phyloP scores from a whole-genome alignment of 352 stramenopile species.

The Phytophthora syringae region DNA sequence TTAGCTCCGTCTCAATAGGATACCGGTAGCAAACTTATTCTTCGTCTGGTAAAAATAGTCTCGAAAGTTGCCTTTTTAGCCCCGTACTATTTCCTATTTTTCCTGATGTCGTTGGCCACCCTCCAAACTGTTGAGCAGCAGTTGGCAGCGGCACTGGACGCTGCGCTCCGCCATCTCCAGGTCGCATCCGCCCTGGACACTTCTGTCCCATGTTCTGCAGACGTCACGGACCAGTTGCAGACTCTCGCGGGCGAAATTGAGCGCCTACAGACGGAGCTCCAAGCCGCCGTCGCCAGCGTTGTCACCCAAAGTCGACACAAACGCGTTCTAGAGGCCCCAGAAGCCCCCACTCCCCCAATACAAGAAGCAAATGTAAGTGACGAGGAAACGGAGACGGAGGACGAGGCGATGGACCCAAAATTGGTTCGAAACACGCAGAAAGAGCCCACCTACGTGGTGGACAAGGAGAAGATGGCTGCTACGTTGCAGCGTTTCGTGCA shows the following conservation, averaged over 20 bases:
- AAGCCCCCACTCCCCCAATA: neutral
- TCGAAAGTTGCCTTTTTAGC: too few species aligned
- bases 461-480: neutral
- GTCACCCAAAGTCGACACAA: neutral
- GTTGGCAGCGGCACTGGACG: neutral
- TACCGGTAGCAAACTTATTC: too few species aligned
- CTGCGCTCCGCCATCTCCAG: neutral
- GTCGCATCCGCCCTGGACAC: neutral
- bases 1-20: too few species aligned
- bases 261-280: neutral
- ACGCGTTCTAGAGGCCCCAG: neutral
- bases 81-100: neutral
- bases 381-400: conserved; percentile 1
- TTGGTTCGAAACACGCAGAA: neutral
- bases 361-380: neutral
- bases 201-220: neutral
- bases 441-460: neutral
- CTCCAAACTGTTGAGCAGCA: neutral
- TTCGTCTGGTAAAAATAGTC: too few species aligned
- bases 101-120: neutral
- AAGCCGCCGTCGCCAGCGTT: neutral
- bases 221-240: neutral
- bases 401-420: neutral
- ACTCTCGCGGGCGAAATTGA: neutral
- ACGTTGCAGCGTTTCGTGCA: neutral